phyloP scores from a whole-genome alignment of 306 rosid species.

The Trifolium repens region DNA sequence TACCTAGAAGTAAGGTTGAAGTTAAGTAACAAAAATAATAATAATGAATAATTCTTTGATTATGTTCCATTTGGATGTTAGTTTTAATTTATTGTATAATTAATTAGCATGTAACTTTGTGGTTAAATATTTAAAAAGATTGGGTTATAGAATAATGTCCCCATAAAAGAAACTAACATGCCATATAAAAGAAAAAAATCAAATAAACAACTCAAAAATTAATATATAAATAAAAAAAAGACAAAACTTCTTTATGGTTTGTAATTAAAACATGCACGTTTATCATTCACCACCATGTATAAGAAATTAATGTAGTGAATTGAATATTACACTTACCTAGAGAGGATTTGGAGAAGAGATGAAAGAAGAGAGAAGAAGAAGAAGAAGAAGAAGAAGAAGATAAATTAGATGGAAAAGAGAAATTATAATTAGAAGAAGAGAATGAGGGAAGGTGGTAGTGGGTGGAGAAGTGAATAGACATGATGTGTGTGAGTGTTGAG shows the following conservation, averaged over 20 bases:
- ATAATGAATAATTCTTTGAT: background rate
- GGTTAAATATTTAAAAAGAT: background rate
- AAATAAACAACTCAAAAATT: background rate
- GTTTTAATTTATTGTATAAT: background rate
- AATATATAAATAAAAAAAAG: background rate
- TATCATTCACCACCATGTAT: background rate
- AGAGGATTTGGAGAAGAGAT: constrained; percentile 34
- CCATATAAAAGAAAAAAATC: background rate
- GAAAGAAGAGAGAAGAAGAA: constrained; percentile 14
- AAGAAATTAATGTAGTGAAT: background rate
- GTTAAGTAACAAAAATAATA: background rate
- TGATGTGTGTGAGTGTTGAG: constrained; percentile 24
- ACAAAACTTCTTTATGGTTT: background rate
- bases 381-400: constrained; percentile 31
- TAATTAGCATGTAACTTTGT: constrained; percentile 6
- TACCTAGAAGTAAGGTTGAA: background rate
- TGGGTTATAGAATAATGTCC: constrained; percentile 3
- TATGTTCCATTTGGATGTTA: background rate
- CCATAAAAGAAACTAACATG: background rate
- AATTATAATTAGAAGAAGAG: constrained; percentile 31
- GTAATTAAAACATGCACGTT: constrained; percentile 1
- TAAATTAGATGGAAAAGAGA: background rate
- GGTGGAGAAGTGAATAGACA: constrained; percentile 50
- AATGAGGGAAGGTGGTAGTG: constrained; percentile 36
- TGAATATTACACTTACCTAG: constrained; percentile 20